Base-by-base conservation (phyloP, 768 basidiomycete genomes). In the Rickenella mellea region DNA sequence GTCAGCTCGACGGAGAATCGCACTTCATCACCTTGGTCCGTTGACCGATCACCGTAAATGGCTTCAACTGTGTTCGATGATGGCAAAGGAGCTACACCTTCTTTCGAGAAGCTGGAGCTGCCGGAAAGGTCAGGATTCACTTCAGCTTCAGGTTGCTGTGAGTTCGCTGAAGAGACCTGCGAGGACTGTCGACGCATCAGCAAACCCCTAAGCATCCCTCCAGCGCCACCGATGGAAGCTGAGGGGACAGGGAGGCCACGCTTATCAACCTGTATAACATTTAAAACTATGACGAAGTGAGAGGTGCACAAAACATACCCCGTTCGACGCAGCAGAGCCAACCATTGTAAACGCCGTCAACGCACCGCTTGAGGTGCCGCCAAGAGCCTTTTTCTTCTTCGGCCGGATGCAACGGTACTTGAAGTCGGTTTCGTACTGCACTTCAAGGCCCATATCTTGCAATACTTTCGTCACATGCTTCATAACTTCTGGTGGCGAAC, bases 1-100 rank as follows among this genome's bases (percentile, higher is more conserved):
- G 94, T 97, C 48, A 99, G 64, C 67, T 99, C 96, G 48, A 97
- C 84, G 10, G 80, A 88, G 69, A 98, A 98, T 51, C 88, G 79
- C 51, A 99, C 90, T 77, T 98, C 96, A 52, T 94, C 94, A 24
- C 91, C 91, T 15, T 78, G 76, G 55, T 98, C 96, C 51, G 85
- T 76, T 4, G 70, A 57, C n/a, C 66, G 51, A 43, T 87, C 87
- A 11, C 93, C 93, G 54, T 94, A 97, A 17, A 82, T 56, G 17
- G 80, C 64, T 42, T 82, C 74, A n/a, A 54, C 50, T 39, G 62
- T 63, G n/a, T 66, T 27, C 6, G 59, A 51, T n/a, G 57, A 44
- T 28, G 59, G 39, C 1, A 17, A 11, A 40, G 39, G 39, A 11
- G 19, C 11, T 11, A 17, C 9, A 15, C 19, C 27, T 26, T 43